Percentiles rank a stretch among this genome's conserved stretches.
Evolutionary conservation across 768 basidiomycete genomes (phyloP).

Genomic region (Boletus tomentosulus): DNA sequence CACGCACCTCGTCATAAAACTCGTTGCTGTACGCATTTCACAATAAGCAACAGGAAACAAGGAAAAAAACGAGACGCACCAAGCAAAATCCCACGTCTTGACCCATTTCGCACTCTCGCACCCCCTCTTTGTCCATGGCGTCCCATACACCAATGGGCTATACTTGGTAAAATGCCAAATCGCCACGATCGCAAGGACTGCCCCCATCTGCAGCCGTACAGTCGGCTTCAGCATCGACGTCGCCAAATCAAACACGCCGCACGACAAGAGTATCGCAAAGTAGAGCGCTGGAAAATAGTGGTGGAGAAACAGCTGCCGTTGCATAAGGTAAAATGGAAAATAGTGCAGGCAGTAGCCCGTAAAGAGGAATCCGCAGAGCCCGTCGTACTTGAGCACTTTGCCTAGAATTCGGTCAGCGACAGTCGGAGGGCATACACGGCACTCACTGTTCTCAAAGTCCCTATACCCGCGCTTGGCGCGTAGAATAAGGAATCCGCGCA

Average conservation of each 20-base stretch:
- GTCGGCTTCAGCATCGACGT: conserved; percentile 76
- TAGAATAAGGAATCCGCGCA: conserved; percentile 78
- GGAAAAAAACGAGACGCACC: conserved; percentile 40
- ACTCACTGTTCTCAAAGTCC: conserved; percentile 89
- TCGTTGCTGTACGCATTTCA: conserved; percentile 45
- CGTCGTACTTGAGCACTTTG: conserved; percentile 88
- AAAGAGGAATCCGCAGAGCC: conserved; percentile 86
- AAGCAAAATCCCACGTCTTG: conserved; percentile 95
- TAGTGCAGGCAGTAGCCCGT: conserved; percentile 92
- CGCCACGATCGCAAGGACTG: conserved; percentile 64
- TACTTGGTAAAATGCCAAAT: conserved; percentile 77
- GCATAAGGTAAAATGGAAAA: conserved; percentile 96
- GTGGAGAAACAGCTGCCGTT: conserved; percentile 94
- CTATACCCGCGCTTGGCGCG: conserved; percentile 87
- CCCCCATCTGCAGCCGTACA: conserved; percentile 76
- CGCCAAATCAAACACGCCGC: conserved; percentile 77
- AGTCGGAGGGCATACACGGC: neutral
- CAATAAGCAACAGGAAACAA: neutral
- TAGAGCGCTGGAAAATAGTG: conserved; percentile 98
- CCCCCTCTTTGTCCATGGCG: conserved; percentile 76
- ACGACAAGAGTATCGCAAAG: conserved; percentile 78
- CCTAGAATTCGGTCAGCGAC: conserved; percentile 41
- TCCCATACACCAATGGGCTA: conserved; percentile 81
- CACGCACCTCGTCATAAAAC: conserved; percentile 62
- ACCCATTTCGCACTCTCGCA: conserved; percentile 81